Conservation (phyloP, 2,329 filamentous ascomycete species). For the Colletotrichum sp. region DNA sequence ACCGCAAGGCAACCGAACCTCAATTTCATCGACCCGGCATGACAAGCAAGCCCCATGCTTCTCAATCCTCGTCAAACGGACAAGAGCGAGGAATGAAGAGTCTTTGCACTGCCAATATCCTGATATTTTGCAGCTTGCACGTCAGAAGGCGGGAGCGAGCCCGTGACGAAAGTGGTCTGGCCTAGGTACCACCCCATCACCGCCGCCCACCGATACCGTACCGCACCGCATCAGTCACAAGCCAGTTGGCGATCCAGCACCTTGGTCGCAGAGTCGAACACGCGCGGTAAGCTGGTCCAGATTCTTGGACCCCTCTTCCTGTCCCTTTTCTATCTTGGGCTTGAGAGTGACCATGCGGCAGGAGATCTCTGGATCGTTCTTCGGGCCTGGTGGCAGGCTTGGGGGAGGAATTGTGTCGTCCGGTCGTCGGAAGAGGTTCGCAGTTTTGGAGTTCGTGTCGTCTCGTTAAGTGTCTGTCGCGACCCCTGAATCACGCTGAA, state of each 20-base stretch:
- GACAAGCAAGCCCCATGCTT: too few relatives aligned
- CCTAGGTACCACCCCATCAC: background rate
- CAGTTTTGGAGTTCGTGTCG: background rate
- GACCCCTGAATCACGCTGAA: background rate
- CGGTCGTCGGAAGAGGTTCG: background rate
- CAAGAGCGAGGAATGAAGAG: too few relatives aligned
- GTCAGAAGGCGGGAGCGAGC: too few relatives aligned
- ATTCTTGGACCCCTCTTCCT: background rate
- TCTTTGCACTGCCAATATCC: too few relatives aligned
- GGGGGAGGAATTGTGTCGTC: background rate
- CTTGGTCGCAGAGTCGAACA: background rate
- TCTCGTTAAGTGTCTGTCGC: background rate
- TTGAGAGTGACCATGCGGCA: background rate
- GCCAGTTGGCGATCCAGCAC: constrained; percentile 2
- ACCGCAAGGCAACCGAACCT: too few relatives aligned
- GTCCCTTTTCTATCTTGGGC: background rate
- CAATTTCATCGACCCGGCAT: too few relatives aligned
- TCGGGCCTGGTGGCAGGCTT: background rate
- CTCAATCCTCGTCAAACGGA: too few relatives aligned
- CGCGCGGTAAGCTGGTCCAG: background rate
- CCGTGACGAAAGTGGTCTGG: background rate
- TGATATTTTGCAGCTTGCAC: too few relatives aligned
- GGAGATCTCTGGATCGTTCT: background rate
- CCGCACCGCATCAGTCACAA: background rate
- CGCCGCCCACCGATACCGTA: background rate